Conservation (phyloP, 495 filamentous ascomycete species). For the Beverwykella pulmonaria region DNA sequence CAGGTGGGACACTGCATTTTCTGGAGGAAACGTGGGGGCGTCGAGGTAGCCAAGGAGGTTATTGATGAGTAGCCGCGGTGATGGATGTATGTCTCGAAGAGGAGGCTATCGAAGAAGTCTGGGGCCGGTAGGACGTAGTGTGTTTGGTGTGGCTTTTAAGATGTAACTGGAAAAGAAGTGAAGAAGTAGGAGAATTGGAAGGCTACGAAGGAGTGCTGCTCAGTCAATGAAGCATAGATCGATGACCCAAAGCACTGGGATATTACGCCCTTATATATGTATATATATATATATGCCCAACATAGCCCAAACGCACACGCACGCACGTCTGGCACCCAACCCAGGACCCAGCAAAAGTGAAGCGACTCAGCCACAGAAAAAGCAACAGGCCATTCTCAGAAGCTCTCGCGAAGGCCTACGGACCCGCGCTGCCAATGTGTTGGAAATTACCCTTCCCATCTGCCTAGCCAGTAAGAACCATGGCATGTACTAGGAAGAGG, state of each 20-base stretch:
- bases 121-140: background rate
- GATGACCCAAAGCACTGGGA: background rate
- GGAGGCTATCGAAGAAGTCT: background rate
- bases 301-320: background rate
- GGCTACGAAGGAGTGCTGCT: slow-evolving; percentile 7
- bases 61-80: background rate
- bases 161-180: background rate
- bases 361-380: slow-evolving; percentile 29
- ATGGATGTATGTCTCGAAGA: background rate
- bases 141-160: background rate
- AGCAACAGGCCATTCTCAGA: slow-evolving; percentile 2
- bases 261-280: background rate
- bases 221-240: background rate
- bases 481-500: background rate
- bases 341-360: background rate
- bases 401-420: background rate
- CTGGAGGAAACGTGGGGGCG: background rate
- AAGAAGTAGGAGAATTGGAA: background rate
- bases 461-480: background rate
- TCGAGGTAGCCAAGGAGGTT: no score
- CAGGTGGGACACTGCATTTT: slow-evolving; percentile 33
- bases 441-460: slow-evolving; percentile 2
- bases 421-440: background rate
- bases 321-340: background rate
- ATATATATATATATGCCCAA: no score